These are phyloP conservation scores for Phylloporus arenicola DNA, from an alignment of 768 basidiomycete species.

Conservation along the genomic window DNA sequence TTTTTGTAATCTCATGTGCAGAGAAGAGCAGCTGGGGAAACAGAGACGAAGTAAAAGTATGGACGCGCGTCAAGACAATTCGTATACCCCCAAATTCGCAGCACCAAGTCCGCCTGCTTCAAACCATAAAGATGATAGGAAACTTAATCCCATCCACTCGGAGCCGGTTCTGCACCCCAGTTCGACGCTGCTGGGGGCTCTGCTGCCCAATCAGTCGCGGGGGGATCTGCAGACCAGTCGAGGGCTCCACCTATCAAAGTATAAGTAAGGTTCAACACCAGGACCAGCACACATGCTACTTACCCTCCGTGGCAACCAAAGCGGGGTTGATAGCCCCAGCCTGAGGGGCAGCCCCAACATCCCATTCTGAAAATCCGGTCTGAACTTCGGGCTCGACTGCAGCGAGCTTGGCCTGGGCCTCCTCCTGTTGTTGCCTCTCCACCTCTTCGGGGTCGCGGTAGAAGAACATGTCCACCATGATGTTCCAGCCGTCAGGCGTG, in stretches of 20 bases:
- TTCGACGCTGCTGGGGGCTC: conserved; percentile 45
- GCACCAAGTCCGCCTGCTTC: conserved; percentile 2
- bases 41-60: conserved; percentile 8
- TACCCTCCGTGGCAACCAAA: conserved; percentile 58
- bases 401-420: conserved; percentile 74
- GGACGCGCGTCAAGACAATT: conserved; percentile 17
- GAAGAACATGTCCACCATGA: conserved; percentile 99
- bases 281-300: conserved; percentile 10
- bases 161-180: conserved; percentile 33
- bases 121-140: not conserved
- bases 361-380: conserved; percentile 61
- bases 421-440: conserved; percentile 95
- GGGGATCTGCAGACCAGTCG: conserved; percentile 77
- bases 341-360: conserved; percentile 60
- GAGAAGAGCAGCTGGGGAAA: conserved; percentile 6
- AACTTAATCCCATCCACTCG: conserved; percentile 29
- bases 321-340: conserved; percentile 75
- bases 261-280: conserved; percentile 2
- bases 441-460: conserved; percentile 99
- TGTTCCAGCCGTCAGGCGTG: conserved; percentile 89
- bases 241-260: conserved; percentile 47
- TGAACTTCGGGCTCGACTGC: conserved; percentile 56
- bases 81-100: conserved; percentile 10
- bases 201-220: conserved; percentile 79
- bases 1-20: conserved; percentile 18